These are phyloP conservation scores for Pouteria campechiana DNA, from an alignment of 179 eudicot species.

Conservation along the genomic window DNA sequence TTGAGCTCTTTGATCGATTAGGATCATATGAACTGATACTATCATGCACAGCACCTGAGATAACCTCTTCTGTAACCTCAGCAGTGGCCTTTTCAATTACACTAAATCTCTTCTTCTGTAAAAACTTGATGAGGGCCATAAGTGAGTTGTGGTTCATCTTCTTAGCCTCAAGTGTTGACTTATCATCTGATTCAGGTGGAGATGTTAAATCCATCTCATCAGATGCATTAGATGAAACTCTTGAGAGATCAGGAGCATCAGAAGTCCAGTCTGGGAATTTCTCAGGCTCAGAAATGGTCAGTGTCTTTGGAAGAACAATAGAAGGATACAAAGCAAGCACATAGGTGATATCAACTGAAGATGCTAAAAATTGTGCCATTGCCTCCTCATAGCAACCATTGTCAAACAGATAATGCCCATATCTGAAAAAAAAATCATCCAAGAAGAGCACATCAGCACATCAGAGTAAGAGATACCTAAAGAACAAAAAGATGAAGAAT, in stretches of 20 bases:
- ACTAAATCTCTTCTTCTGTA: slow-evolving; percentile 79
- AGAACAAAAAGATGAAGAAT: too few species aligned
- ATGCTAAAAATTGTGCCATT: slow-evolving; percentile 88
- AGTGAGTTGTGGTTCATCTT: slow-evolving; percentile 88
- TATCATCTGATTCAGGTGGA: slow-evolving; percentile 46
- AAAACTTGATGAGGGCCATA: slow-evolving; percentile 85
- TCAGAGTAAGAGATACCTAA: too few species aligned
- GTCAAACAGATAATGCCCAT: slow-evolving; percentile 86
- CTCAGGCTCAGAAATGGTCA: slow-evolving; percentile 58
- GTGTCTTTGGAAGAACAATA: slow-evolving; percentile 66
- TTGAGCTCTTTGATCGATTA: slow-evolving; percentile 43
- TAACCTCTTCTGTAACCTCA: slow-evolving; percentile 94
- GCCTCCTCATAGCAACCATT: slow-evolving; percentile 97
- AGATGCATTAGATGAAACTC: slow-evolving; percentile 69
- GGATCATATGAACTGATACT: slow-evolving; percentile 46
- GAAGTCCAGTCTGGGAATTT: slow-evolving; percentile 54
- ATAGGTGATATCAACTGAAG: slow-evolving; percentile 87
- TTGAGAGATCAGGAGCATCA: slow-evolving; percentile 57
- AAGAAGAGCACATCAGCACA: too few species aligned
- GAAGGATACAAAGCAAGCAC: slow-evolving; percentile 92
- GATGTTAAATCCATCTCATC: slow-evolving; percentile 80
- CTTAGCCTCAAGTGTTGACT: slow-evolving; percentile 60
- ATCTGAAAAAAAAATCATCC: slow-evolving; percentile 36
- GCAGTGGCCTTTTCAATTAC: slow-evolving; percentile 89
- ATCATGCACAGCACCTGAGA: slow-evolving; percentile 80